These are phyloP conservation scores for Hypomyces perniciosus DNA, from an alignment of 2,329 filamentous ascomycete species.

Conservation along the genomic window DNA sequence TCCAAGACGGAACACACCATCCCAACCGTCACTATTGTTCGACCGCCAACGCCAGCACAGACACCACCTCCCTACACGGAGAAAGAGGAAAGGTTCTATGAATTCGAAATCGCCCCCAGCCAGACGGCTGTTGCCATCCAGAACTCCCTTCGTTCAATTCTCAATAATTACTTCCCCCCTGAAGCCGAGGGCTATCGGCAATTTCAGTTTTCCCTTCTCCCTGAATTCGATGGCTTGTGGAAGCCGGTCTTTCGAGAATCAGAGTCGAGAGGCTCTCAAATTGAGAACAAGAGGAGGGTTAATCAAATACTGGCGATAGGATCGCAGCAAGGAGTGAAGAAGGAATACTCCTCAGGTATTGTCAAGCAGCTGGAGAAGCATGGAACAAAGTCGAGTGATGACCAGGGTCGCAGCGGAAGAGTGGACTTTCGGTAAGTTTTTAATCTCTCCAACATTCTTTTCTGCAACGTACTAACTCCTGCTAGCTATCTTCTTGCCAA, in stretches of 20 bases:
- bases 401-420: conserved; percentile 46
- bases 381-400: conserved; percentile 41
- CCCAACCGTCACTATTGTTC: conserved; percentile 23
- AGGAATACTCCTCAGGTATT: conserved; percentile 42
- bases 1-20: conserved; percentile 17
- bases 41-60: conserved; percentile 38
- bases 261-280: conserved; percentile 22
- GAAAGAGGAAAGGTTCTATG: conserved; percentile 37
- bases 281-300: conserved; percentile 34
- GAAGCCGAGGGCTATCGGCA: conserved; percentile 42
- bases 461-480: conserved; percentile 8
- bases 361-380: conserved; percentile 49
- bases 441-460: not conserved
- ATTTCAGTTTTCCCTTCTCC: conserved; percentile 41
- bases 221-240: conserved; percentile 47
- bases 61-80: conserved; percentile 33
- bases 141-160: conserved; percentile 49
- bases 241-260: conserved; percentile 43
- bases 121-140: conserved; percentile 50
- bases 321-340: conserved; percentile 47
- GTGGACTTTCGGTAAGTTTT: conserved; percentile 52
- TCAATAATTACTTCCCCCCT: conserved; percentile 46
- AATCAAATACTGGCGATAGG: conserved; percentile 58
- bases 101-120: conserved; percentile 35
- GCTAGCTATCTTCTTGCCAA: conserved; percentile 53